Conservation (phyloP, 352 stramenopile species). For the Phytophthora litchii region DNA sequence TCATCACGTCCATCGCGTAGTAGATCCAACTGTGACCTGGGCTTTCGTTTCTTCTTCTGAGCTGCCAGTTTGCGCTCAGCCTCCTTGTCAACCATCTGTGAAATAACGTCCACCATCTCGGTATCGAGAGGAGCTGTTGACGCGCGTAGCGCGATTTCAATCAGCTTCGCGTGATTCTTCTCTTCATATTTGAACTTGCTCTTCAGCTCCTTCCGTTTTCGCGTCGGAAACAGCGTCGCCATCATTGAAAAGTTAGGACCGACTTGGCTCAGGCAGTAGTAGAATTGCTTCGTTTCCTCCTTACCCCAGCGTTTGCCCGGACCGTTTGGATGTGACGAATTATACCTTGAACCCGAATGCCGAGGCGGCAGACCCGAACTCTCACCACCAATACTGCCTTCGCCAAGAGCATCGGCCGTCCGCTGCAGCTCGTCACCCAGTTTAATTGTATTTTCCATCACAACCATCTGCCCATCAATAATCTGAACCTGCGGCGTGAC, state of each 20-base stretch:
- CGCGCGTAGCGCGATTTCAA: slow-evolving; percentile 81
- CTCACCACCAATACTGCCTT: slow-evolving; percentile 31
- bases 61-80: slow-evolving; percentile 55
- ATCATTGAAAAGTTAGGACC: slow-evolving; percentile 89
- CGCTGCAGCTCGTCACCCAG: slow-evolving; percentile 51
- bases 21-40: slow-evolving; percentile 19
- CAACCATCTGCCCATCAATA: slow-evolving; percentile 87
- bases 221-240: slow-evolving; percentile 82
- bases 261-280: slow-evolving; percentile 87
- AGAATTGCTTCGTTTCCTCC: slow-evolving; percentile 89
- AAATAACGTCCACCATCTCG: slow-evolving; percentile 84
- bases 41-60: slow-evolving; percentile 45
- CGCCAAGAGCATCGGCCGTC: slow-evolving; percentile 39
- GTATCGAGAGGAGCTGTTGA: slow-evolving; percentile 73
- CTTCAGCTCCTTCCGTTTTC: slow-evolving; percentile 85
- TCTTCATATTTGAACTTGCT: slow-evolving; percentile 90
- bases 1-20: slow-evolving; percentile 19
- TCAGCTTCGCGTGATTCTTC: slow-evolving; percentile 73
- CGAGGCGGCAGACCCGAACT: slow-evolving; percentile 34
- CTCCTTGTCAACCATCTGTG: slow-evolving; percentile 81
- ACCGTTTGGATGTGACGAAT: slow-evolving; percentile 43
- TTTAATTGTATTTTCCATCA: slow-evolving; percentile 73
- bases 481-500: slow-evolving; percentile 84
- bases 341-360: slow-evolving; percentile 46
- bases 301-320: slow-evolving; percentile 74